Base-by-base conservation (phyloP, 129 eudicot genomes). In the Flaveria brownii region DNA sequence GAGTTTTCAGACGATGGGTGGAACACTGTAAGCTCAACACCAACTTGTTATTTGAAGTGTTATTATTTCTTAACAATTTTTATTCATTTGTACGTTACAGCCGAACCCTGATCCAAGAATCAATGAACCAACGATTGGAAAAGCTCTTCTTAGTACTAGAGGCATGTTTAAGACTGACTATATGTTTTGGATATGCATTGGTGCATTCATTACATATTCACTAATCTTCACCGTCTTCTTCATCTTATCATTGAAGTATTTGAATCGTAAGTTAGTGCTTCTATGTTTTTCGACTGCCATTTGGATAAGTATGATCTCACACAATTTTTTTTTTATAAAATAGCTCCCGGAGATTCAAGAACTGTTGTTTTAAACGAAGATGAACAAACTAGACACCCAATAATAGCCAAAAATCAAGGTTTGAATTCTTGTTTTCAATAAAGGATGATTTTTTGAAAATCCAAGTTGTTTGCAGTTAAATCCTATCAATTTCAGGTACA, bases 1-100 rank as follows among this genome's bases (percentile, higher is more conserved):
- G 96, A 92, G 72, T 92, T 92, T 80, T 71, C 86, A 46, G 98
- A 86, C 55, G 68, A 83, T 28, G 85, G 98, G 84, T 92, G 98
- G 96, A 85, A 82, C 54, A 66, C 80, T 46, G 98, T 92, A 84
- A 84, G 94, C 50, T 71, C 60, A 56, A 13, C 16, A 11, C 16
- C 64, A 61, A 2, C 57, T 46, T 61, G 49, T 45, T 45, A 45
- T 45, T 45, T 45, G 49, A 45, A 9, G 49, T 45, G 10, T 8
- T 45, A 11, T 45, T 45, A 45, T 45, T 45, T 45, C 1, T 13
- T 8, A 45, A 45, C 12, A 45, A 9, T 45, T 45, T 45, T 8
- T 2, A 45, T 45, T 45, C 49, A 45, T 46, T 82, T 6, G 41
- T 11, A 49, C 11, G 33, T 20, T 60, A 61, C 68, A 78, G 82